A percentile compares a stretch with the other conserved stretches of the same genome.
Conservation (phyloP, 306 rosid genomes). For the Glycine soja region DNA sequence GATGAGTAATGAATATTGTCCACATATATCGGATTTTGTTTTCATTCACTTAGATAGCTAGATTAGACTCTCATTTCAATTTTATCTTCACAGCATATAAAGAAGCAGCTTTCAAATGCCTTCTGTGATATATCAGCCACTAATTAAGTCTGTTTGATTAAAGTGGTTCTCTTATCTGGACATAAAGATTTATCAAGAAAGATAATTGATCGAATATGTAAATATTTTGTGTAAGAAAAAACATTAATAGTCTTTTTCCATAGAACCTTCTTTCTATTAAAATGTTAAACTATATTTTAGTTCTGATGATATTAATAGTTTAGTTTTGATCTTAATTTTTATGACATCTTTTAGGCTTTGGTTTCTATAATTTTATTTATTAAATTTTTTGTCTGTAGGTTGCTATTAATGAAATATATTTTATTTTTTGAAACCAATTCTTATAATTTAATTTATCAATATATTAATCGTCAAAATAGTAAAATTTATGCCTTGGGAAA, state of each 20-base stretch:
- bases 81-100: slow-evolving; percentile 30
- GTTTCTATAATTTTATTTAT: background rate
- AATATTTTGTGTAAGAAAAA: background rate
- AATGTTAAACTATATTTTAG: background rate
- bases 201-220: background rate
- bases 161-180: background rate
- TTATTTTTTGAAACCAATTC: background rate
- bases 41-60: background rate
- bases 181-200: no score
- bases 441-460: background rate
- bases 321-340: background rate
- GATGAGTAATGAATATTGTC: slow-evolving; percentile 43
- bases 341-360: background rate
- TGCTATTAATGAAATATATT: no score
- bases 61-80: slow-evolving; percentile 26
- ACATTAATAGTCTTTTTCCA: background rate
- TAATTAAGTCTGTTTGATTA: slow-evolving; percentile 12
- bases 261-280: no score
- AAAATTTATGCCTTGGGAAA: background rate
- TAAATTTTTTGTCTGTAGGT: background rate
- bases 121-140: slow-evolving; percentile 28
- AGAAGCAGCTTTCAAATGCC: slow-evolving; percentile 19
- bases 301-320: background rate
- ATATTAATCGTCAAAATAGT: background rate
- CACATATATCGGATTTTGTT: slow-evolving; percentile 34